Evolutionary conservation across 257 asterid species (phyloP).

Genomic region (Fraxinus pennsylvanica): DNA sequence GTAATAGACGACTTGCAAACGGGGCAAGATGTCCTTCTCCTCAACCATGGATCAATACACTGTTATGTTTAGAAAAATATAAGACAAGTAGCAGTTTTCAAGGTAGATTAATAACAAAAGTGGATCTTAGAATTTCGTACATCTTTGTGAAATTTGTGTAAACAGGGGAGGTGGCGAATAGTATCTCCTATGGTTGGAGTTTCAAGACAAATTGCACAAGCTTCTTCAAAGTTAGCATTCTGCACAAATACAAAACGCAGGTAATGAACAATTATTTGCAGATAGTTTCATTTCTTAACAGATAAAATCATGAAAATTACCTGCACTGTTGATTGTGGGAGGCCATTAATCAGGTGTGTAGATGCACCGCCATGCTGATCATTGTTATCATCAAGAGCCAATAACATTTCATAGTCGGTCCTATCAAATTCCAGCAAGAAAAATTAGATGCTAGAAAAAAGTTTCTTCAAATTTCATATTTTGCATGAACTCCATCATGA

Average conservation of each 20-base stretch:
- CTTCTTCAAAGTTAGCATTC: slow-evolving; percentile 68
- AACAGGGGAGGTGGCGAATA: slow-evolving; percentile 91
- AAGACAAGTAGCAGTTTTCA: not conserved
- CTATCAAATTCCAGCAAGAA: slow-evolving; percentile 36
- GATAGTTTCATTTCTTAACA: not conserved
- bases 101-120: not conserved
- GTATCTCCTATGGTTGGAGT: slow-evolving; percentile 70
- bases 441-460: slow-evolving; percentile 4
- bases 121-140: slow-evolving; percentile 38
- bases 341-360: slow-evolving; percentile 61
- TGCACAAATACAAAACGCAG: slow-evolving; percentile 30
- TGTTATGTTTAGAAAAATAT: slow-evolving; percentile 31
- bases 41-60: slow-evolving; percentile 98
- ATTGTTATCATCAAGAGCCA: slow-evolving; percentile 89
- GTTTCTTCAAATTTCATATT: not conserved
- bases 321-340: slow-evolving; percentile 87
- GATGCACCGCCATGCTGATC: slow-evolving; percentile 73
- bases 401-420: slow-evolving; percentile 84
- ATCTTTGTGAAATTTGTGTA: slow-evolving; percentile 95
- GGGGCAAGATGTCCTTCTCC: slow-evolving; percentile 79
- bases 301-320: slow-evolving; percentile 36
- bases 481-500: not conserved
- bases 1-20: slow-evolving; percentile 83
- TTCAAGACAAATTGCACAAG: slow-evolving; percentile 88
- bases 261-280: not conserved